Conservation (phyloP, 176 grass and related monocot species). For the Raddia distichophylla region DNA sequence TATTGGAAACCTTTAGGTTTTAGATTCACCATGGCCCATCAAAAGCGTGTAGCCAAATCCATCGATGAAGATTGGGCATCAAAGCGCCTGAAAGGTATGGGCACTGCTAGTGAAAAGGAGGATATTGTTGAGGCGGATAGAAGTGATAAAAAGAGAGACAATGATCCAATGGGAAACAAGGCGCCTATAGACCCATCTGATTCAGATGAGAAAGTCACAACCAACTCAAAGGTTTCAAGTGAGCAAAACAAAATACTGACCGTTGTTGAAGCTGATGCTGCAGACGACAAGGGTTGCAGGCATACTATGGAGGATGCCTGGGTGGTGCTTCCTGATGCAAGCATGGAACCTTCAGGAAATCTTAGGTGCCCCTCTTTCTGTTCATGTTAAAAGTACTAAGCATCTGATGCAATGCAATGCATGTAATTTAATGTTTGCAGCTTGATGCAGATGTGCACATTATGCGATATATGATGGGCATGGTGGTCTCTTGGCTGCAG, state of each 20-base stretch:
- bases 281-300: constrained; percentile 88
- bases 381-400: neutral
- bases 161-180: constrained; percentile 17
- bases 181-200: neutral
- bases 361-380: constrained; percentile 61
- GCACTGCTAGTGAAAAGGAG: constrained; percentile 25
- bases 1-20: constrained; percentile 14
- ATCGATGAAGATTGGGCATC: constrained; percentile 34
- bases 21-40: constrained; percentile 54
- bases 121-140: neutral
- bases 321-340: constrained; percentile 67
- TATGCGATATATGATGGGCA: constrained; percentile 93
- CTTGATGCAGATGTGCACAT: constrained; percentile 66
- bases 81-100: constrained; percentile 53
- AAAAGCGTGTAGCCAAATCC: constrained; percentile 60
- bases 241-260: constrained; percentile 40
- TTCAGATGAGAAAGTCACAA: constrained; percentile 22
- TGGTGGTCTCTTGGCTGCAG: constrained; percentile 75
- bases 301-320: constrained; percentile 87
- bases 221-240: constrained; percentile 30
- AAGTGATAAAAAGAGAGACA: constrained; percentile 30
- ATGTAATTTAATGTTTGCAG: constrained; percentile 1
- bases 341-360: constrained; percentile 48
- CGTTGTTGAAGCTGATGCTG: constrained; percentile 68
- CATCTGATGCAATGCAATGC: neutral